phyloP scores from a whole-genome alignment of 192 early-diverging fungal genomes.

The Diversispora eburnea region DNA sequence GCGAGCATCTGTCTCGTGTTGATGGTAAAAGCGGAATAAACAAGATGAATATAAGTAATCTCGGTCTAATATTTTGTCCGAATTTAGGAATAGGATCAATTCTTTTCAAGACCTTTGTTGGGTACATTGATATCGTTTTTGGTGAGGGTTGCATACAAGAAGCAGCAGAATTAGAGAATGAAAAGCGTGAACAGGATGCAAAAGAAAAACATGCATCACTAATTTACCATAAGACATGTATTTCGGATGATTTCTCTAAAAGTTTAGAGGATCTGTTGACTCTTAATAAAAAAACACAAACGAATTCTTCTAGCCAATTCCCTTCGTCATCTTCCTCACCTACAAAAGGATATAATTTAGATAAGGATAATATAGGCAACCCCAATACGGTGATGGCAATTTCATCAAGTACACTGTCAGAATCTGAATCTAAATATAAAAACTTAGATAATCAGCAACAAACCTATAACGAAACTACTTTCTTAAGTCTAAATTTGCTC shows the following conservation, averaged over 20 bases:
- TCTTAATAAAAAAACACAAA: background rate
- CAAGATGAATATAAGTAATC: slow-evolving; percentile 58
- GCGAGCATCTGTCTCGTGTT: slow-evolving; percentile 51
- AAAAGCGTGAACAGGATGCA: background rate
- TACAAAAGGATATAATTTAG: slow-evolving; percentile 7
- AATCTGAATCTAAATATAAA: slow-evolving; percentile 2
- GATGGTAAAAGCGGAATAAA: slow-evolving; percentile 45
- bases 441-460: background rate
- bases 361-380: slow-evolving; percentile 1
- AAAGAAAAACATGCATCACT: slow-evolving; percentile 13
- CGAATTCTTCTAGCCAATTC: slow-evolving; percentile 1
- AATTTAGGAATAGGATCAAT: slow-evolving; percentile 51
- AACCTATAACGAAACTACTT: background rate
- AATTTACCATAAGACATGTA: slow-evolving; percentile 20
- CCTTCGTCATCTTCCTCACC: slow-evolving; percentile 17
- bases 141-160: slow-evolving; percentile 3
- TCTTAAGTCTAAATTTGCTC: too few relatives aligned
- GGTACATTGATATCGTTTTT: slow-evolving; percentile 26
- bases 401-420: too few relatives aligned
- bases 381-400: too few relatives aligned
- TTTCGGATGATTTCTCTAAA: slow-evolving; percentile 21
- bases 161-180: slow-evolving; percentile 2
- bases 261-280: slow-evolving; percentile 21
- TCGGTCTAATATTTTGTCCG: slow-evolving; percentile 61
- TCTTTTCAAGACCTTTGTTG: slow-evolving; percentile 52